Conservation (phyloP, 768 basidiomycete genomes). For the Goffeauzyma gilvescens region DNA sequence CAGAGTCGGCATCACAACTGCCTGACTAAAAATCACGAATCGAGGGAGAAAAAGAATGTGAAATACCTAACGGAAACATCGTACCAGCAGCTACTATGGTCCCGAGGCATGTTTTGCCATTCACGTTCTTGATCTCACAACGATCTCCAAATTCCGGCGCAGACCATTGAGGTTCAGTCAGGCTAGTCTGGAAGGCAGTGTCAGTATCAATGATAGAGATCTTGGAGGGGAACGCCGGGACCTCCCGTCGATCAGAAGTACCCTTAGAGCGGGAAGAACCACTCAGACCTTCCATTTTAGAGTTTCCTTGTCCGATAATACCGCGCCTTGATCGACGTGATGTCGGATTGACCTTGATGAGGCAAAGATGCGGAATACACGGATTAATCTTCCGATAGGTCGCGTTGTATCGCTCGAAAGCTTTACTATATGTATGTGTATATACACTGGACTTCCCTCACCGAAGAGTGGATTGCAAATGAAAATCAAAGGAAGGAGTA, state of each 20-base stretch:
- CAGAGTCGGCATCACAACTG: neutral
- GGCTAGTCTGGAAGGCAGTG: conserved; percentile 2
- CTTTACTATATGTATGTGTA: too few species aligned
- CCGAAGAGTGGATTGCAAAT: too few species aligned
- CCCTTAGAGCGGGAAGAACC: conserved; percentile 2
- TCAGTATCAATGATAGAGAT: conserved; percentile 6
- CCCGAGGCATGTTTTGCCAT: conserved; percentile 8
- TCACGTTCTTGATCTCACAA: conserved; percentile 11
- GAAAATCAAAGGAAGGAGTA: too few species aligned
- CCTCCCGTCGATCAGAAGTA: conserved; percentile 9
- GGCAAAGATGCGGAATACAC: too few species aligned
- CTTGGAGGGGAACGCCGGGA: conserved; percentile 1
- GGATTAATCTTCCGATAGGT: too few species aligned
- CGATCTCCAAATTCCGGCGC: conserved; percentile 10
- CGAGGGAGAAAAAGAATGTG: neutral
- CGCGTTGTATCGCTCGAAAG: too few species aligned
- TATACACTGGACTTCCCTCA: too few species aligned
- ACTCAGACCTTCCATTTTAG: too few species aligned
- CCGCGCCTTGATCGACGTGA: too few species aligned
- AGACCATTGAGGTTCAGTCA: conserved; percentile 9
- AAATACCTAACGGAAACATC: conserved; percentile 9
- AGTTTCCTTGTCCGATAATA: too few species aligned
- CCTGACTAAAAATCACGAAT: neutral
- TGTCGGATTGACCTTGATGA: too few species aligned
- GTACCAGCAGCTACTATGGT: conserved; percentile 10